Percentiles rank a stretch among this genome's conserved stretches.
phyloP scores from a whole-genome alignment of 495 filamentous ascomycete genomes.

The Hypoxylon trugodes region DNA sequence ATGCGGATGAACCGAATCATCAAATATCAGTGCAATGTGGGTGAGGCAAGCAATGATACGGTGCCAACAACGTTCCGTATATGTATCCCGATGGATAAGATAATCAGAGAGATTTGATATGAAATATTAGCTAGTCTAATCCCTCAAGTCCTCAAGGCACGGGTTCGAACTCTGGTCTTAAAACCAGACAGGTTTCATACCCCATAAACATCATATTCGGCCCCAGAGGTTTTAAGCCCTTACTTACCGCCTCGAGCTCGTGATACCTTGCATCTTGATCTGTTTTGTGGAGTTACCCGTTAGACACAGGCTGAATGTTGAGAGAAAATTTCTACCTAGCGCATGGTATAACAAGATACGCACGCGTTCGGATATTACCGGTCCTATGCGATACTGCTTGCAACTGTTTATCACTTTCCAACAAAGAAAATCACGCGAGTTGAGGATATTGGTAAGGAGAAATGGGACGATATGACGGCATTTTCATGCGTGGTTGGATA shows the following conservation, averaged over 20 bases:
- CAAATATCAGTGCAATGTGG: background rate
- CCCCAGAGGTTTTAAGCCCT: constrained; percentile 18
- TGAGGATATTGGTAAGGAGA: constrained; percentile 4
- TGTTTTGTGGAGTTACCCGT: constrained; percentile 16
- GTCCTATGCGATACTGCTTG: background rate
- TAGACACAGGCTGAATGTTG: constrained; percentile 16
- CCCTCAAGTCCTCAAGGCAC: background rate
- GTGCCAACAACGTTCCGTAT: background rate
- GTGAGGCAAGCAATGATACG: background rate
- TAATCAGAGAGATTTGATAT: background rate
- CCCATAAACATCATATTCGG: constrained; percentile 2
- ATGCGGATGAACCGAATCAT: background rate
- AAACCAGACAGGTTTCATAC: constrained; percentile 20
- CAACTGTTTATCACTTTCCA: background rate
- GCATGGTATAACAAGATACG: constrained; percentile 14
- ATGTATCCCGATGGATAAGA: background rate
- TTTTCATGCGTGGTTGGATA: constrained; percentile 30
- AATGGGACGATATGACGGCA: constrained; percentile 39
- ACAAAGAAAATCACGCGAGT: constrained; percentile 15
- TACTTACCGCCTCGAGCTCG: constrained; percentile 22
- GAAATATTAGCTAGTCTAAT: constrained; percentile 5
- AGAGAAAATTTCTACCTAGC: constrained; percentile 15
- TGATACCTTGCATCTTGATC: constrained; percentile 11
- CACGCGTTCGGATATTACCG: constrained; percentile 23
- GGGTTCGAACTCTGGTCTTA: constrained; percentile 4